Evolutionary conservation across 2,329 filamentous ascomycete genomes (phyloP), one percentile per base, ranked within the genome.

Genomic region (Cytospora schulzeri): DNA sequence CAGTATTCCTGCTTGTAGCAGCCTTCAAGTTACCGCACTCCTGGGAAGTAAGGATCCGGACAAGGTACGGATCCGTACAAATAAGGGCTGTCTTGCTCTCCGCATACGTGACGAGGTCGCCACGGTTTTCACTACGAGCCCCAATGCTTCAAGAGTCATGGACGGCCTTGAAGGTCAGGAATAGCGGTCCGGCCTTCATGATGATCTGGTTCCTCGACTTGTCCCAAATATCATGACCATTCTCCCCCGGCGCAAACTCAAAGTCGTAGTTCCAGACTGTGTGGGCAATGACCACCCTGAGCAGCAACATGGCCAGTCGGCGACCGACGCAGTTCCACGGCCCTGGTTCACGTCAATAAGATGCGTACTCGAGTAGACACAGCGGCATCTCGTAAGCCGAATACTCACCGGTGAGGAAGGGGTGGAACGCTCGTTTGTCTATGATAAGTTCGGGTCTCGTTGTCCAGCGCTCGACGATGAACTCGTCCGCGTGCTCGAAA

Each of bases 391-490:
- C n/a, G 11, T n/a, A 14, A 35, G 4, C 9, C 11, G 12, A 24
- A 8, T 24, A 48, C n/a, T 24, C n/a, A 48, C 45, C 45, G 22
- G n/a, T 22, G n/a, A 24, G 19, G 45, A 22, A 48, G 45, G 45
- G n/a, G 45, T 24, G 4, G 9, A 12, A 24, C n/a, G 11, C 45
- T 48, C n/a, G 11, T 24, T 53, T 53, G 50, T 71, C 66, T 15
- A 53, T 68, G n/a, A 73, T 64, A 15, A 76, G 57, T 29, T 74
- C 71, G 1, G 71, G 69, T 35, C 66, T 68, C 8, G 73, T 69
- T 5, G 72, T 74, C 73, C 73, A 76, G 22, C 75, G 69, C 31
- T 76, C 74, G 3, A 74, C 74, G 28, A 73, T 70, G 56, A 75
- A 76, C 12, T 71, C 68, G 24, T 68, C 60, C 52, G 71, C 65